Evolutionary conservation across 805 yeast species (phyloP).

Genomic region (Candida corydali): DNA sequence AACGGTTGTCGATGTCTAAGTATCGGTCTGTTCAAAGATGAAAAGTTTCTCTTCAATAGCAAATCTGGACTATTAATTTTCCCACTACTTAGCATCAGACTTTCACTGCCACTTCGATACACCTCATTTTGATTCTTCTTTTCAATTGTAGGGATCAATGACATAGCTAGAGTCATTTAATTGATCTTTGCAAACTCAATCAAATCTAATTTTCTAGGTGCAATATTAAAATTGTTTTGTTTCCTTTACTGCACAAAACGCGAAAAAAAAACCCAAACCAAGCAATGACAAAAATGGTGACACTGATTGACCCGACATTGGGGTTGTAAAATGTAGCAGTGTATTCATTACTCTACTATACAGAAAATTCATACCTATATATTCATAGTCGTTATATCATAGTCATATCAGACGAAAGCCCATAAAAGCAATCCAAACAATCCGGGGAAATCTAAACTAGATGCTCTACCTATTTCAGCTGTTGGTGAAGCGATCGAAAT

Average conservation of each 20-base stretch:
- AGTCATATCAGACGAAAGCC: slow-evolving; percentile 1
- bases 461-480: background rate
- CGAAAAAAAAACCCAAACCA: slow-evolving; percentile 1
- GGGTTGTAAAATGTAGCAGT: too few species aligned
- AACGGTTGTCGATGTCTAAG: slow-evolving; percentile 26
- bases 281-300: background rate
- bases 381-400: too few species aligned
- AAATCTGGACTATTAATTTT: background rate
- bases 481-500: background rate
- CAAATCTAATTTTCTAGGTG: too few species aligned
- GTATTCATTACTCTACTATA: too few species aligned
- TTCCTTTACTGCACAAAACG: background rate
- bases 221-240: background rate
- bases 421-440: background rate
- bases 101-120: background rate
- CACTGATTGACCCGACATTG: too few species aligned
- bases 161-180: background rate
- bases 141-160: background rate
- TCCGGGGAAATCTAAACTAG: background rate
- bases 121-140: background rate
- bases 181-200: background rate
- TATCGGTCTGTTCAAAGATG: slow-evolving; percentile 8
- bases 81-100: background rate
- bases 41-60: slow-evolving; percentile 8
- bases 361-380: too few species aligned